Conservation (phyloP, 192 early-diverging fungal species). For the Cetraspora pellucida region DNA sequence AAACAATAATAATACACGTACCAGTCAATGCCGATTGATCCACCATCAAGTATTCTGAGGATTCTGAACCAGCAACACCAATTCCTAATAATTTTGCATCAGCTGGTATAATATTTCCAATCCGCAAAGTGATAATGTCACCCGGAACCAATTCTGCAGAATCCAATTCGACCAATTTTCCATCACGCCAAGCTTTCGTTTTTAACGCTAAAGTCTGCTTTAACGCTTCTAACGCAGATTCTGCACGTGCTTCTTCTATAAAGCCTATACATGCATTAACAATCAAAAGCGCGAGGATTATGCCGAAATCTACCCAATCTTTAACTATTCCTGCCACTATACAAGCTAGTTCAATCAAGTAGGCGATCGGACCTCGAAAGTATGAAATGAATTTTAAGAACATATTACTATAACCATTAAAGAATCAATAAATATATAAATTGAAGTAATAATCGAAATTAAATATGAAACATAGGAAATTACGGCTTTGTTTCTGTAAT, state of each 20-base stretch:
- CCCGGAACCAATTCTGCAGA: constrained; percentile 83
- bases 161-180: constrained; percentile 71
- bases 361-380: constrained; percentile 86
- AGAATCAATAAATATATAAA: background rate
- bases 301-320: constrained; percentile 74
- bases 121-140: constrained; percentile 85
- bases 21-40: constrained; percentile 89
- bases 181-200: constrained; percentile 80
- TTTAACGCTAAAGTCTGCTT: constrained; percentile 92
- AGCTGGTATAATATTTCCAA: constrained; percentile 94
- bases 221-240: constrained; percentile 89
- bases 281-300: constrained; percentile 75
- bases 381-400: constrained; percentile 86
- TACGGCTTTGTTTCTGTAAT: constrained; percentile 75
- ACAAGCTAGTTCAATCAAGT: constrained; percentile 86
- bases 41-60: constrained; percentile 77
- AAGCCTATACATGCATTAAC: constrained; percentile 93
- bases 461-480: background rate
- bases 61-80: constrained; percentile 70
- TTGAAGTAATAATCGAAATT: background rate
- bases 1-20: too few relatives aligned
- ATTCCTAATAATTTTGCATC: constrained; percentile 81
- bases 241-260: constrained; percentile 91
- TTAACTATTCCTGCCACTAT: constrained; percentile 75
- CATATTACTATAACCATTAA: constrained; percentile 51